Evolutionary conservation across 139 green algal species (phyloP), one percentile per base, ranked within the genome.

Genomic region (Trebouxia sp.): DNA sequence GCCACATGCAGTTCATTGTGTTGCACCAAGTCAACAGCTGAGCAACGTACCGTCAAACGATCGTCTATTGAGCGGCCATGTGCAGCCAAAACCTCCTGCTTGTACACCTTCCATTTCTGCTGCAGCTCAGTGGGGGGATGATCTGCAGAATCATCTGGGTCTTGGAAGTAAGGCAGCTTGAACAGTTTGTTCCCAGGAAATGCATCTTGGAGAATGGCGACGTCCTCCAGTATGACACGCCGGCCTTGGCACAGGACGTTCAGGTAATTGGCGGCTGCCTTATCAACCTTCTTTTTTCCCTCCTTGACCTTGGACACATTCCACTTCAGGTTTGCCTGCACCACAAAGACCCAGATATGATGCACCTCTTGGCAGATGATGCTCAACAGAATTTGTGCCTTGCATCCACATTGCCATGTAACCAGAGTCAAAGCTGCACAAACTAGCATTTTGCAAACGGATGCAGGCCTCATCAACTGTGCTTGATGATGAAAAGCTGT

Each of bases 61-160:
- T 69, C 58, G 41, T 69, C 58, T 24, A 69, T 30, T n/a, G 58
- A 38, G 58, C 58, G 58, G 28, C 28, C 58, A 69, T 69, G 58
- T 41, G 58, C 58, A 69, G 28, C 58, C 39, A 69, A 24, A 11
- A 69, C 58, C 28, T 28, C 58, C 24, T 39, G 30, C 30, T 69
- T 69, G 58, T 69, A 69, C 9, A 17, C 28, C 17, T 39, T 39
- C 58, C 58, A 69, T 30, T 69, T 69, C 30, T 69, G 28, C 28
- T 69, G 58, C 58, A 69, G 28, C 30, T 39, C 58, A 41, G 58
- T 69, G 9, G 30, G 14, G 12, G 28, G 28, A 38, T 39, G 28
- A 28, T 30, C 58, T n/a, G n/a, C n/a, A n/a, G n/a, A n/a, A 69
- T 41, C 2, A 20, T 28, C 11, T 38, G 58, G 58, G 9, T 20